These are phyloP conservation scores for Cladobotryum mycophilum DNA, from an alignment of 2,329 filamentous ascomycete genomes.

Conservation along the genomic window DNA sequence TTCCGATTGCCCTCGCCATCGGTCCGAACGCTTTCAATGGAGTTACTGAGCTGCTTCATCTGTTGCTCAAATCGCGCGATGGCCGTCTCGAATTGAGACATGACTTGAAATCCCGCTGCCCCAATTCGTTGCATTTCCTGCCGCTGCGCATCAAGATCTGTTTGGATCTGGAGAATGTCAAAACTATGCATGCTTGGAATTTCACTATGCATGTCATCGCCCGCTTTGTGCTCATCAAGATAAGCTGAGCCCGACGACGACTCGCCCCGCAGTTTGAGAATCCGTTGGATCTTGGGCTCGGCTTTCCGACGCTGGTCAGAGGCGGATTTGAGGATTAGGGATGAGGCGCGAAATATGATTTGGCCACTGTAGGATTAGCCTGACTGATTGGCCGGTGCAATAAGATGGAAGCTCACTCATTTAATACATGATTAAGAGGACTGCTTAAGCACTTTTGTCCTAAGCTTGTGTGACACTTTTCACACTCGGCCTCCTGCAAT, in stretches of 20 bases:
- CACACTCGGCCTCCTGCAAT: conserved; percentile 32
- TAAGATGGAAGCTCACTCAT: conserved; percentile 25
- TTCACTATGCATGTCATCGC: not conserved
- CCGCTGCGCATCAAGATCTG: conserved; percentile 27
- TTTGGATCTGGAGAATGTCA: conserved; percentile 26
- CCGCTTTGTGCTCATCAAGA: not conserved
- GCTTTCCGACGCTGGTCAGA: conserved; percentile 18
- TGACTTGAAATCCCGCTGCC: conserved; percentile 29
- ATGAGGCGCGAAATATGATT: conserved; percentile 27
- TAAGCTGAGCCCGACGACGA: conserved; percentile 8
- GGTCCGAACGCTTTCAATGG: conserved; percentile 20
- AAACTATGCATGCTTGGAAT: conserved; percentile 3
- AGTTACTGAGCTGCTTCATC: conserved; percentile 26
- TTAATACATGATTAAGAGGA: conserved; percentile 31
- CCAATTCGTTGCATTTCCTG: conserved; percentile 32
- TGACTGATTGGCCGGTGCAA: not conserved
- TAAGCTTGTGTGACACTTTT: conserved; percentile 24
- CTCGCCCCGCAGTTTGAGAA: conserved; percentile 23
- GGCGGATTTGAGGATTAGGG: conserved; percentile 20
- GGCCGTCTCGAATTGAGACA: conserved; percentile 30
- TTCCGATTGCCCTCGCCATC: conserved; percentile 18
- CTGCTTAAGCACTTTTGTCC: conserved; percentile 30
- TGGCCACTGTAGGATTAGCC: conserved; percentile 26
- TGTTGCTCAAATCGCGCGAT: conserved; percentile 30
- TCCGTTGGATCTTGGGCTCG: conserved; percentile 27